Conservation (phyloP, 2,329 filamentous ascomycete genomes). For the Hypoxylon sp. region DNA sequence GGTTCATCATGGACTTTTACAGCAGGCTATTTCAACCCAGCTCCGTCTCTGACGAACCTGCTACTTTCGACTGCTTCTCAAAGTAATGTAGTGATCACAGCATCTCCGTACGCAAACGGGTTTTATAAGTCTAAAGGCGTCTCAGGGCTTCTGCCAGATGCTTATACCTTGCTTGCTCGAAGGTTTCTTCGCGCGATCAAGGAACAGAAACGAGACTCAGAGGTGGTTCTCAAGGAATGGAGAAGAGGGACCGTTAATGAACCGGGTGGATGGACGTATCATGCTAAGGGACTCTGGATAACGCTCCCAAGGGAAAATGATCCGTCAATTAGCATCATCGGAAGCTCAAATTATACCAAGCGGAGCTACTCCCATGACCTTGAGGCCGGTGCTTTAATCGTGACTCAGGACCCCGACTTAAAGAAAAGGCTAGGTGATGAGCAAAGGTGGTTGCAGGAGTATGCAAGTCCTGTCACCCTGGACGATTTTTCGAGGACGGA, state of each 20-base stretch:
- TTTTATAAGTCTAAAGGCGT: conserved; percentile 92
- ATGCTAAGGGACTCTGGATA: conserved; percentile 96
- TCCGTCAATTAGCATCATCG: conserved; percentile 86
- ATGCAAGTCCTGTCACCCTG: conserved; percentile 77
- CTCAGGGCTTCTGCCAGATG: conserved; percentile 89
- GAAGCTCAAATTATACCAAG: conserved; percentile 96
- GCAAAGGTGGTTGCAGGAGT: conserved; percentile 82
- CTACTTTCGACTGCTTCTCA: conserved; percentile 80
- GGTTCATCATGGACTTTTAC: conserved; percentile 94
- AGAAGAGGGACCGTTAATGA: conserved; percentile 83
- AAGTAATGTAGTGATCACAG: conserved; percentile 88
- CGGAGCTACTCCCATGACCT: conserved; percentile 93
- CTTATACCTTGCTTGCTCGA: conserved; percentile 89
- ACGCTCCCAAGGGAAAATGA: conserved; percentile 76
- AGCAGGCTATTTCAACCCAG: conserved; percentile 98
- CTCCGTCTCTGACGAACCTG: conserved; percentile 83
- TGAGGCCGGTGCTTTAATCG: conserved; percentile 88
- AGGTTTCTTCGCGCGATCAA: conserved; percentile 79
- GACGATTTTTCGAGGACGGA: conserved; percentile 87
- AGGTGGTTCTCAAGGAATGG: conserved; percentile 89
- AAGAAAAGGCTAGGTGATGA: conserved; percentile 83
- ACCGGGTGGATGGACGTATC: conserved; percentile 94
- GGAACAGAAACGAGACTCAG: conserved; percentile 62
- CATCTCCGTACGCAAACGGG: conserved; percentile 93
- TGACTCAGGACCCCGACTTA: conserved; percentile 82